phyloP scores from a whole-genome alignment of 2,329 filamentous ascomycete species.

The Elsinoe australis region DNA sequence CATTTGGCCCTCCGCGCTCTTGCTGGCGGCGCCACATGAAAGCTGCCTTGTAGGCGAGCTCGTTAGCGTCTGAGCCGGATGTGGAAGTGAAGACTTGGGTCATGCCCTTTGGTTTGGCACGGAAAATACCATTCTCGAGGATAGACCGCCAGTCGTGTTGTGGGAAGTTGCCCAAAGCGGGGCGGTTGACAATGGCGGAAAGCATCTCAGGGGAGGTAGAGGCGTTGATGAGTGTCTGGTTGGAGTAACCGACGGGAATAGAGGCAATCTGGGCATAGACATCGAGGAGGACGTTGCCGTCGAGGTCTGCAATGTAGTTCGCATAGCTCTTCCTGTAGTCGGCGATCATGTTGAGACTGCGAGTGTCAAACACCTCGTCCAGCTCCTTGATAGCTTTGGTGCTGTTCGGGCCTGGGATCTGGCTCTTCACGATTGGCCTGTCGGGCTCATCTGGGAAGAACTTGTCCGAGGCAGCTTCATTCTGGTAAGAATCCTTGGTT shows the following conservation, averaged over 20 bases:
- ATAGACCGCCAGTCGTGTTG: conserved; percentile 70
- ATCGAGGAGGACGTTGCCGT: conserved; percentile 62
- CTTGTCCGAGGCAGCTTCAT: conserved; percentile 8
- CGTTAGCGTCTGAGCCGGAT: conserved; percentile 83
- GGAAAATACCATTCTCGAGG: conserved; percentile 68
- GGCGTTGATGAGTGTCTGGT: conserved; percentile 60
- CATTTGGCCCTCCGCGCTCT: conserved; percentile 65
- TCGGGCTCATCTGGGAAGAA: conserved; percentile 52
- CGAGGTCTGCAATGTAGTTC: conserved; percentile 67
- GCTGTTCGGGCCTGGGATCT: conserved; percentile 67
- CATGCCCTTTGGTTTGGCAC: conserved; percentile 70
- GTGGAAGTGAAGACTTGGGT: conserved; percentile 83
- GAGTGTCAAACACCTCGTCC: conserved; percentile 70
- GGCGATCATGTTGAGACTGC: conserved; percentile 70
- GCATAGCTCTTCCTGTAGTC: conserved; percentile 64
- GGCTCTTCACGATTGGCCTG: conserved; percentile 44
- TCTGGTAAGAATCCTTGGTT: not conserved
- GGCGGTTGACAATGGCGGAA: conserved; percentile 72
- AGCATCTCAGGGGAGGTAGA: conserved; percentile 69
- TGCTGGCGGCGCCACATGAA: conserved; percentile 81
- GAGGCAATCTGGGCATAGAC: conserved; percentile 86
- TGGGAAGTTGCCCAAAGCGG: conserved; percentile 81
- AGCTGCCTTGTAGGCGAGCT: conserved; percentile 84
- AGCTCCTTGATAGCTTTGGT: conserved; percentile 59
- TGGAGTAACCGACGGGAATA: conserved; percentile 85